Percentiles rank a stretch among this genome's conserved stretches.
Evolutionary conservation across 2,329 filamentous ascomycete genomes (phyloP).

Genomic region (Phialophora expanda): DNA sequence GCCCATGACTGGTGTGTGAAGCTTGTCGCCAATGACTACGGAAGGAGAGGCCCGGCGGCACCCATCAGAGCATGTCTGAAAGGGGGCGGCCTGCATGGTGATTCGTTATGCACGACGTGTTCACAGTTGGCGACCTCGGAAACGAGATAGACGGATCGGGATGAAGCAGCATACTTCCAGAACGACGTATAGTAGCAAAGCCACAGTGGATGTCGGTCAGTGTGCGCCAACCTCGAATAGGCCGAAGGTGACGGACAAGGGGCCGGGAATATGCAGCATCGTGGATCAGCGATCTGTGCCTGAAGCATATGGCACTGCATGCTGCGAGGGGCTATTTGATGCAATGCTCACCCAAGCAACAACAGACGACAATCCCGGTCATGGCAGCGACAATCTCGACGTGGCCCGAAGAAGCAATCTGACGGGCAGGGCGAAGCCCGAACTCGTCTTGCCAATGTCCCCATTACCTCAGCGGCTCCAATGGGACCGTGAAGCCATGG

Average conservation of each 20-base stretch:
- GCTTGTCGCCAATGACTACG: constrained; percentile 5
- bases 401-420: constrained; percentile 1
- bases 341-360: constrained; percentile 8
- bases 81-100: constrained; percentile 6
- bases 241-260: constrained; percentile 5
- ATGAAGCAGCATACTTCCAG: constrained; percentile 7
- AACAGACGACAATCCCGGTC: neutral
- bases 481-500: neutral
- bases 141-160: constrained; percentile 14
- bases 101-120: neutral
- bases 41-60: neutral
- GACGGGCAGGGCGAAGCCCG: constrained; percentile 8
- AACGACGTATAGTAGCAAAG: neutral
- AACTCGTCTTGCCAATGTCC: neutral
- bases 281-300: constrained; percentile 6
- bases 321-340: constrained; percentile 10
- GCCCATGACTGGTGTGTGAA: neutral
- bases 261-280: constrained; percentile 2
- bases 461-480: constrained; percentile 3
- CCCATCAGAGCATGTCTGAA: constrained; percentile 2
- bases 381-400: neutral
- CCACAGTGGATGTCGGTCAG: neutral
- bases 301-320: neutral
- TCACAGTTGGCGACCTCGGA: constrained; percentile 1
- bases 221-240: constrained; percentile 10